Conservation (phyloP, 345 rosid genomes). For the Citrus sinensis region DVS_A1.0 CM039163.1:41549001-41549500, state of each 20-base stretch:
- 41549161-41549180: conserved; percentile 82
- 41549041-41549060: background rate
- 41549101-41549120: conserved; percentile 48
- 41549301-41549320: no score
- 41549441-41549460: background rate
- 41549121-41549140: conserved; percentile 89
- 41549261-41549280: background rate
- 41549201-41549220: conserved; percentile 17
- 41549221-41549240: background rate
- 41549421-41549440: background rate
- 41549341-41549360: background rate
- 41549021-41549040: conserved; percentile 7
- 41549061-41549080: background rate
- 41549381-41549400: background rate
- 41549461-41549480: background rate
- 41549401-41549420: background rate
- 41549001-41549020: conserved; percentile 74
- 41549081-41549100: background rate
- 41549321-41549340: background rate
- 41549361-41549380: background rate
- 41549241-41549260: background rate
- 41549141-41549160: conserved; percentile 84
- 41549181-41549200: conserved; percentile 63
- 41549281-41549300: background rate
- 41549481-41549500: background rate